phyloP scores from a whole-genome alignment of 352 stramenopile species.

The Phytophthora quininea region DNA sequence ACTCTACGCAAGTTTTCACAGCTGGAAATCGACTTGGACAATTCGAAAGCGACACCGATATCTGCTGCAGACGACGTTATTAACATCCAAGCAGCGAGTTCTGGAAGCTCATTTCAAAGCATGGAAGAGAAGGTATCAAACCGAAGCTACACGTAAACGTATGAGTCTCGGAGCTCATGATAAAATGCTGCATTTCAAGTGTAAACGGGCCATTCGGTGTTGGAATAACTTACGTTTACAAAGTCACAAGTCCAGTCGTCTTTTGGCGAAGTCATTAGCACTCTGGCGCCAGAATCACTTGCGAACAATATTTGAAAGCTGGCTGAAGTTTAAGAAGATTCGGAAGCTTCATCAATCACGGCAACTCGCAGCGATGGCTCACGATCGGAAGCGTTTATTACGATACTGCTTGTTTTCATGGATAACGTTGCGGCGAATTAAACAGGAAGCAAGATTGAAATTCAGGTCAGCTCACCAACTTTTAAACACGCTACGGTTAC shows the following conservation, averaged over 20 bases:
- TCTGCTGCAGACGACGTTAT: conserved; percentile 19
- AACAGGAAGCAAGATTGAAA: not conserved
- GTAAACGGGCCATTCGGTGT: conserved; percentile 16
- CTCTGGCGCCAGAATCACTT: conserved; percentile 30
- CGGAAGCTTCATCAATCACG: conserved; percentile 11
- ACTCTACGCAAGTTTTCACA: conserved; percentile 30
- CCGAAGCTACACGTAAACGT: not conserved
- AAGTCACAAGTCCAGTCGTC: conserved; percentile 5
- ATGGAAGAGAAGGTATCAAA: conserved; percentile 26
- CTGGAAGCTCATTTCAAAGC: conserved; percentile 29
- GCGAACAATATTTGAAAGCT: conserved; percentile 18
- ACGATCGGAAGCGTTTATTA: not conserved
- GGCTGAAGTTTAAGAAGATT: conserved; percentile 3
- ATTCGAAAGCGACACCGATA: conserved; percentile 34
- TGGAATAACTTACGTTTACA: conserved; percentile 7
- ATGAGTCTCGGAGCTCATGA: not conserved
- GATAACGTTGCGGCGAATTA: conserved; percentile 10
- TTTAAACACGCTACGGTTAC: conserved; percentile 1
- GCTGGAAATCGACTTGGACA: conserved; percentile 42
- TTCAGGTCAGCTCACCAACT: conserved; percentile 6
- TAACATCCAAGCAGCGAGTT: conserved; percentile 19
- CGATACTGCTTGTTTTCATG: conserved; percentile 9
- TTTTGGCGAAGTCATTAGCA: conserved; percentile 19
- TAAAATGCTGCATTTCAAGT: conserved; percentile 17
- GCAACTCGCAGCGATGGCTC: not conserved